A percentile compares a stretch with the other conserved stretches of the same genome.
Evolutionary conservation across 768 basidiomycete species (phyloP).

Genomic region (Amanita fuliginea): DNA sequence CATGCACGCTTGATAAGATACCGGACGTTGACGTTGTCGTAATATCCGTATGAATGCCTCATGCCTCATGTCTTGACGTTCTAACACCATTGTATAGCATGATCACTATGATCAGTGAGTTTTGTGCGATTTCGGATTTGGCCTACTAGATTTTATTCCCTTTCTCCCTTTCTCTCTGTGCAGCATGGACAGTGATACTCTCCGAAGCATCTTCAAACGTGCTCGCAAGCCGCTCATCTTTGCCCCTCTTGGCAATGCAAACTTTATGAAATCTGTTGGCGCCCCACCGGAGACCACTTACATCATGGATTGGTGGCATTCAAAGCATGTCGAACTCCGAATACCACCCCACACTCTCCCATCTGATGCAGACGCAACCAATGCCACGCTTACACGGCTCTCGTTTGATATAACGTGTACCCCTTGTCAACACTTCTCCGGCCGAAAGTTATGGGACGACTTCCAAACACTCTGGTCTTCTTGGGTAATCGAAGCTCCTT

Average conservation of each 20-base stretch:
- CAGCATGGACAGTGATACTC: conserved; percentile 35
- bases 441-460: conserved; percentile 35
- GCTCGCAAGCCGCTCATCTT: conserved; percentile 38
- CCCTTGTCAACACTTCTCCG: conserved; percentile 56
- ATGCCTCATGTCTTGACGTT: background rate
- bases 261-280: conserved; percentile 27
- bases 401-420: conserved; percentile 44
- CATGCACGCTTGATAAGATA: conserved; percentile 41
- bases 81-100: conserved; percentile 19
- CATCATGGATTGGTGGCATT: conserved; percentile 60
- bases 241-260: conserved; percentile 42
- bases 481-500: conserved; percentile 39
- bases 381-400: conserved; percentile 4
- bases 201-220: conserved; percentile 23
- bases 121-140: background rate
- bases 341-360: conserved; percentile 7
- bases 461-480: conserved; percentile 55
- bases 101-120: conserved; percentile 43
- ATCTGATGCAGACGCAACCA: background rate
- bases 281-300: conserved; percentile 29
- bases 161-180: background rate
- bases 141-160: background rate
- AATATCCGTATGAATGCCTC: conserved; percentile 33
- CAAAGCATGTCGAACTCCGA: conserved; percentile 24
- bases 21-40: conserved; percentile 55